These are phyloP conservation scores for Penicillium sp. DNA, from an alignment of 2,329 filamentous ascomycete genomes.

Conservation along the genomic window DNA sequence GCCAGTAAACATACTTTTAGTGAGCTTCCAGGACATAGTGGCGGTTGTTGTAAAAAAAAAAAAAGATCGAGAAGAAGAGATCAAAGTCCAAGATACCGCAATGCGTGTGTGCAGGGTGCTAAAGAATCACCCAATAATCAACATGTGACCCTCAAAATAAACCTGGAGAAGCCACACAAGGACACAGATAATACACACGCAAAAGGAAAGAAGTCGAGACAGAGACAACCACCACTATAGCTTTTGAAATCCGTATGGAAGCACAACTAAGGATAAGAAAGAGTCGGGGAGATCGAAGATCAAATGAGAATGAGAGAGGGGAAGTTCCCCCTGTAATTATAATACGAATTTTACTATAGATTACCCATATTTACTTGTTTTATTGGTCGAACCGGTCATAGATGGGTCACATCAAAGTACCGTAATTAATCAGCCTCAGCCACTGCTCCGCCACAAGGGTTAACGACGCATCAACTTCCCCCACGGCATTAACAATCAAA, in stretches of 20 bases:
- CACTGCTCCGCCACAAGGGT: conserved; percentile 14
- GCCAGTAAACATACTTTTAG: conserved; percentile 64
- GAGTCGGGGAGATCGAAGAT: conserved; percentile 10
- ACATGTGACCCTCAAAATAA: conserved; percentile 25
- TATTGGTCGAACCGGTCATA: background rate
- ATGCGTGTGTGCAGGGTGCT: conserved; percentile 21
- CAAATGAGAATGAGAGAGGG: conserved; percentile 17
- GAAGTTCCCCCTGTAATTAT: conserved; percentile 13
- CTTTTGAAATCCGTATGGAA: conserved; percentile 13
- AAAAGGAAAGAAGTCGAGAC: conserved; percentile 8
- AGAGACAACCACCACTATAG: conserved; percentile 13
- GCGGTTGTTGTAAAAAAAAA: conserved; percentile 20
- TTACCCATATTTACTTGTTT: fast-evolving
- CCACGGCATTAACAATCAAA: background rate
- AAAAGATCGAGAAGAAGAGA: conserved; percentile 13
- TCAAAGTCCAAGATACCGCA: conserved; percentile 23
- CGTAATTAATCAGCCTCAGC: conserved; percentile 13
- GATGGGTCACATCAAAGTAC: background rate
- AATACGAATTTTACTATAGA: background rate
- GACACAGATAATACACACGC: conserved; percentile 13
- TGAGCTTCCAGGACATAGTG: conserved; percentile 74
- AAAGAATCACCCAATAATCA: conserved; percentile 27
- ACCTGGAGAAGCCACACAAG: conserved; percentile 18
- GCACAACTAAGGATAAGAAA: conserved; percentile 14
- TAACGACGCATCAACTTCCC: conserved; percentile 7